Conservation (phyloP, 805 yeast genomes). For the Kregervanrija delftensis region DNA sequence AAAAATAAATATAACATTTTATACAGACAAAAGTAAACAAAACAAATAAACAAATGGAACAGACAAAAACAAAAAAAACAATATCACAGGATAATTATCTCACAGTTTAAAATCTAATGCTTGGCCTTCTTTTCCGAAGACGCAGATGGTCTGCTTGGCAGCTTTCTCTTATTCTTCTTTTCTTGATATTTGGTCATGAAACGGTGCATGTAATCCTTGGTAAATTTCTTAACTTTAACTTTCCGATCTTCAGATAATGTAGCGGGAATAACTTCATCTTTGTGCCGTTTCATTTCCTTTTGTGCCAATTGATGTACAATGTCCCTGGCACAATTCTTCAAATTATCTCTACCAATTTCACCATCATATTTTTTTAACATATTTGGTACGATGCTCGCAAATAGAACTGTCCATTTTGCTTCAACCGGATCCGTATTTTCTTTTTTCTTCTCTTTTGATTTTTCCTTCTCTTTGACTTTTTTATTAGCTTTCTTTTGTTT, state of each 20-base stretch:
- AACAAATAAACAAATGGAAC: too few relatives aligned
- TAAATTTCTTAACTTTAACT: conserved; percentile 61
- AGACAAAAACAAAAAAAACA: too few relatives aligned
- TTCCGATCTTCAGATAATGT: conserved; percentile 60
- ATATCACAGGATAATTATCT: too few relatives aligned
- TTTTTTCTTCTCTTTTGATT: conserved; percentile 11
- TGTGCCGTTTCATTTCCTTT: conserved; percentile 56
- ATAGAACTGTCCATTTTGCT: conserved; percentile 36
- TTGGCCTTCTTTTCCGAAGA: too few relatives aligned
- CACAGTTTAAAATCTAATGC: too few relatives aligned
- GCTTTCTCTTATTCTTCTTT: conserved; percentile 25
- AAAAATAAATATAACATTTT: too few relatives aligned
- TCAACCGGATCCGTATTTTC: conserved; percentile 23
- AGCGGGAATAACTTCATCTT: conserved; percentile 36
- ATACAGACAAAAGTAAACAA: too few relatives aligned
- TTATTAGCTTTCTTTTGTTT: conserved; percentile 12
- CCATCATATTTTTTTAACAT: conserved; percentile 58
- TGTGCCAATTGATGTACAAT: conserved; percentile 58
- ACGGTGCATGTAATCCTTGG: conserved; percentile 60
- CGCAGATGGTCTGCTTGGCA: neutral
- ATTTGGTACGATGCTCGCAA: conserved; percentile 79
- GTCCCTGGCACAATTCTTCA: conserved; percentile 76
- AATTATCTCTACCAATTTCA: conserved; percentile 62
- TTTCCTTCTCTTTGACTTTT: conserved; percentile 1
- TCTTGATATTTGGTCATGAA: conserved; percentile 41